Percentiles rank a stretch among this genome's conserved stretches.
Conservation (phyloP, 805 yeast species). For the Ogataea ganodermae region DNA sequence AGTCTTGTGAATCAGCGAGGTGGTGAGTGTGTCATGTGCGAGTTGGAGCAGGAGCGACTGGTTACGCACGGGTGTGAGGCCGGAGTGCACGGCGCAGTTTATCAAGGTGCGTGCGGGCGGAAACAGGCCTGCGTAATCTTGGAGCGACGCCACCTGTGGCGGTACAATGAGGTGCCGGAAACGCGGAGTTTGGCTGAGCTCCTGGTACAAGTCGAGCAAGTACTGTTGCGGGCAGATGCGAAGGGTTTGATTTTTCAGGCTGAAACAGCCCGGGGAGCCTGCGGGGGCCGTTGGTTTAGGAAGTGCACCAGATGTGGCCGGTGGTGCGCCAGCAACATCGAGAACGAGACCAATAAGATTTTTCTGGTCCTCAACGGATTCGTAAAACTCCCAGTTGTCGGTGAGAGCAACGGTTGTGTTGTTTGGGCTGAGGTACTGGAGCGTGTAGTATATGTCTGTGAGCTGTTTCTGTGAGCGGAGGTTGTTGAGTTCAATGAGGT, state of each 20-base stretch:
- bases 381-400: conserved; percentile 16
- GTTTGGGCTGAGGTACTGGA: conserved; percentile 14
- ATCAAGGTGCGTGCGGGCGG: conserved; percentile 16
- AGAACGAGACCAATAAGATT: conserved; percentile 1
- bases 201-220: conserved; percentile 13
- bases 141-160: conserved; percentile 10
- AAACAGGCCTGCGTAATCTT: conserved; percentile 10
- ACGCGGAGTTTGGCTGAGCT: conserved; percentile 1
- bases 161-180: conserved; percentile 18
- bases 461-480: conserved; percentile 3
- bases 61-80: conserved; percentile 12
- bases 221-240: conserved; percentile 10
- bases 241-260: conserved; percentile 11
- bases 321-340: conserved; percentile 2
- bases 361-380: conserved; percentile 4
- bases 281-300: background rate
- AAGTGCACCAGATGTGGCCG: background rate
- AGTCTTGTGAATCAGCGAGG: conserved; percentile 19
- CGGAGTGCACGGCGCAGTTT: conserved; percentile 14
- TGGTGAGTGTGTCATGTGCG: conserved; percentile 3
- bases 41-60: conserved; percentile 18
- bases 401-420: conserved; percentile 8
- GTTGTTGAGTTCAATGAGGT: conserved; percentile 17
- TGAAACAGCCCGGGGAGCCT: conserved; percentile 6
- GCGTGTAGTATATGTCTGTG: conserved; percentile 15